Base-by-base conservation (phyloP, 768 basidiomycete species). In the Mycena sanguinolenta region DNA sequence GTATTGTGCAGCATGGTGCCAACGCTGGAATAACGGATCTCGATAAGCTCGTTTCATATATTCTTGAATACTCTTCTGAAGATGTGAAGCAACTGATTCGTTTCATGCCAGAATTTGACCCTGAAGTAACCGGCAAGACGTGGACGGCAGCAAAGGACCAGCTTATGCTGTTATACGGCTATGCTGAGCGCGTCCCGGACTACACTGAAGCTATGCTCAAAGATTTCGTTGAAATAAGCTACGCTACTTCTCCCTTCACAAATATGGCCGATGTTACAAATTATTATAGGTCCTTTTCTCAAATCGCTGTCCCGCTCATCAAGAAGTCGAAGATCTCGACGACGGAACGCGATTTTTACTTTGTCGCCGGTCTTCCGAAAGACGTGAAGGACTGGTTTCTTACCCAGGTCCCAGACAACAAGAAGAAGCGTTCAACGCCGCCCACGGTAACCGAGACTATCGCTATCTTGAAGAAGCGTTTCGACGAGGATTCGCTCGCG, bases 301-400 rank as follows among this genome's bases (percentile, higher is more conserved):
- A 44, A 23, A 60, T 70, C 14, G 49, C 69, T 0, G 69, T 16
- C 0, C 69, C 69, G 2, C 52, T 70, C 17, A 10, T 60, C 17
- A 70, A 70, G 58, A 60, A 50, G 16, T 0, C 13, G 7, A 17
- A 28, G 16, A 34, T 70, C 17, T 44, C 62, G 0, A 21, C 27
- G 2, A 25, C 36, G 4, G 38, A 61, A 4, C 38, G 54, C 27
- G 34, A 55, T n/a, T 61, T 32, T 27, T 69, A 73, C 30, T 69
- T 73, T 39, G 23, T 73, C 23, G 19, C 39, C 0, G 58, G 67
- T 0, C 28, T 73, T 10, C 67, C 71, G 0, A 25, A 10, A 6
- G 16, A 13, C 12, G 52, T 73, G 25, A 69, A 69, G 9, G 72
- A 69, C 1, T 70, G 72, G 72, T 69, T 73, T 38, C 4, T 38